Conservation (phyloP, 257 asterid genomes). For the Hygrophila difformis region DNA sequence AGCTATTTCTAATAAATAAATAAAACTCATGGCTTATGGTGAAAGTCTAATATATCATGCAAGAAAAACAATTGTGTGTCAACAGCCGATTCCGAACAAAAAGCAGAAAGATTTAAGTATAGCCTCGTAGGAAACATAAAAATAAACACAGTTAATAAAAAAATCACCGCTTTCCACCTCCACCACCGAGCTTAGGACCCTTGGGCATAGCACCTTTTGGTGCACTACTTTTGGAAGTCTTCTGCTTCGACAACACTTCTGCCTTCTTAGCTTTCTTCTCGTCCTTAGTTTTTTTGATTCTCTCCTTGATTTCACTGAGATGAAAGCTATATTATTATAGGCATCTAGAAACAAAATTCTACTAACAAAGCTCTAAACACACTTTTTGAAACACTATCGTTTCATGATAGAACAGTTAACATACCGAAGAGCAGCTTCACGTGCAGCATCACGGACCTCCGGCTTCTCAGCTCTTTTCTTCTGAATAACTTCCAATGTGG, state of each 20-base stretch:
- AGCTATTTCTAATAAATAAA: no score
- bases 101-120: no score
- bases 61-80: no score
- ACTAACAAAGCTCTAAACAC: no score
- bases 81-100: no score
- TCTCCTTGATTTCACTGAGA: conserved; percentile 51
- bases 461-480: conserved; percentile 52
- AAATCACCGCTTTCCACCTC: conserved; percentile 41
- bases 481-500: conserved; percentile 62
- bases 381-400: no score
- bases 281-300: conserved; percentile 56
- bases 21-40: no score
- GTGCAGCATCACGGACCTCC: conserved; percentile 60
- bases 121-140: no score
- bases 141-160: neutral
- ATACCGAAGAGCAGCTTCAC: conserved; percentile 61
- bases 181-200: conserved; percentile 56
- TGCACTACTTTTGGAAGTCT: conserved; percentile 28
- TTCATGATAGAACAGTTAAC: neutral
- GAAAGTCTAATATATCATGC: no score
- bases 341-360: no score
- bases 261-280: conserved; percentile 65
- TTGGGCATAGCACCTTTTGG: conserved; percentile 43
- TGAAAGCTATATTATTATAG: neutral
- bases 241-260: conserved; percentile 38